phyloP scores from a whole-genome alignment of 2,329 filamentous ascomycete species.

The Calonectria hongkongensis region DNA sequence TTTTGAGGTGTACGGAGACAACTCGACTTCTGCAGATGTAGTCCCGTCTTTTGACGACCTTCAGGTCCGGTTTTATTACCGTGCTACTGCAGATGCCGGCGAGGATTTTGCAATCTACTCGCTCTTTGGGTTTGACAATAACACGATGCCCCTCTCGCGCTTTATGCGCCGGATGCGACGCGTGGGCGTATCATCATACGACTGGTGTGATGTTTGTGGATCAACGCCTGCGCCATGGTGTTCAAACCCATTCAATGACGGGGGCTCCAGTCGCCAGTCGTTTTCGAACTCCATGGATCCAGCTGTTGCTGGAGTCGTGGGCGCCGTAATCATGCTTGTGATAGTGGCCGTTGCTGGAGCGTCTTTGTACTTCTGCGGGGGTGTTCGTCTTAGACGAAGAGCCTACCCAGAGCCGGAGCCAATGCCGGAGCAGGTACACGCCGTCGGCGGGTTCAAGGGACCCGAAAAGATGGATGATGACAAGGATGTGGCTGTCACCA shows the following conservation, averaged over 20 bases:
- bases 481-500: conserved; percentile 64
- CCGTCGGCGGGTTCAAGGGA: conserved; percentile 65
- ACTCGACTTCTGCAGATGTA: conserved; percentile 45
- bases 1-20: conserved; percentile 77
- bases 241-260: neutral
- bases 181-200: conserved; percentile 58
- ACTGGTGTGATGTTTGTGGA: conserved; percentile 68
- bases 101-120: conserved; percentile 61
- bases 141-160: conserved; percentile 60
- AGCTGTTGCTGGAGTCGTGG: conserved; percentile 67
- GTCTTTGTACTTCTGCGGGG: conserved; percentile 58
- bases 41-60: conserved; percentile 62
- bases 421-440: conserved; percentile 16
- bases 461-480: conserved; percentile 67
- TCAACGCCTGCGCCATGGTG: conserved; percentile 63
- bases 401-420: conserved; percentile 17
- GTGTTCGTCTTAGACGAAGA: conserved; percentile 57
- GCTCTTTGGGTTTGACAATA: conserved; percentile 63
- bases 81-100: conserved; percentile 65
- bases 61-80: conserved; percentile 75
- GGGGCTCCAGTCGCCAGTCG: neutral
- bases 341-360: conserved; percentile 59
- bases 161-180: conserved; percentile 63
- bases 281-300: conserved; percentile 55
- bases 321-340: conserved; percentile 63